Base-by-base conservation (phyloP, 768 basidiomycete genomes). In the Serendipita sp. region DNA sequence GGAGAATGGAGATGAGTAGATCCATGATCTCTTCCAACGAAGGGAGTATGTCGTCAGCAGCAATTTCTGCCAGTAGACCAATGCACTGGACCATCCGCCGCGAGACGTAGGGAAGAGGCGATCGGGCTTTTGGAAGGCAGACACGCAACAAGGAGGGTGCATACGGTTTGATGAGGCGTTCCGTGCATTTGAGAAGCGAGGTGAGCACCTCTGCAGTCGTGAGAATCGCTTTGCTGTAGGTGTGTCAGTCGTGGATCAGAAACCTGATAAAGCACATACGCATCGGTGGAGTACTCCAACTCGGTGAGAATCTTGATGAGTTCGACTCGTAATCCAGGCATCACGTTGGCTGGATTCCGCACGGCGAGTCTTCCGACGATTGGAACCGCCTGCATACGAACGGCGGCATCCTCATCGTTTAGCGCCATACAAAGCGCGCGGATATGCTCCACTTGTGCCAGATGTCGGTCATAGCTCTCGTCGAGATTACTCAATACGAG, bases 291-390 rank as follows among this genome's bases (percentile, higher is more conserved):
- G 64, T 78, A 78, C 69, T 78, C 77, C 27, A 80, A 71, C 66
- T 79, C 78, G 0, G 79, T 78, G 45, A 80, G 71, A 23, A 80
- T 72, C 70, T 79, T 76, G 64, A 80, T 77, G 53, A 80, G 69
- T 3, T 76, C 74, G 68, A 78, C 78, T 23, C 78, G 70, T 44
- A 80, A 66, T 3, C 75, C 75, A 5, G 78, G 78, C 77, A 79
- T 77, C 15, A 80, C 78, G 67, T 78, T 78, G 3, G 79, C 79
- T 3, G 79, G 79, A 66, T 80, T 80, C 67, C 75, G 74, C 5
- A 69, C 68, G 3, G 77, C 75, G 8, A 80, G 70, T 15, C 79
- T 72, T 2, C 79, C 79, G 62, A 80, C 78, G 65, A 79, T 74
- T 31, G 70, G 71, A 64, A 80, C 76, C 0, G 77, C 78, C 13